These are phyloP conservation scores for Solanum hybrid DNA, from an alignment of 305 asterid genomes.

Conservation along the genomic window DNA sequence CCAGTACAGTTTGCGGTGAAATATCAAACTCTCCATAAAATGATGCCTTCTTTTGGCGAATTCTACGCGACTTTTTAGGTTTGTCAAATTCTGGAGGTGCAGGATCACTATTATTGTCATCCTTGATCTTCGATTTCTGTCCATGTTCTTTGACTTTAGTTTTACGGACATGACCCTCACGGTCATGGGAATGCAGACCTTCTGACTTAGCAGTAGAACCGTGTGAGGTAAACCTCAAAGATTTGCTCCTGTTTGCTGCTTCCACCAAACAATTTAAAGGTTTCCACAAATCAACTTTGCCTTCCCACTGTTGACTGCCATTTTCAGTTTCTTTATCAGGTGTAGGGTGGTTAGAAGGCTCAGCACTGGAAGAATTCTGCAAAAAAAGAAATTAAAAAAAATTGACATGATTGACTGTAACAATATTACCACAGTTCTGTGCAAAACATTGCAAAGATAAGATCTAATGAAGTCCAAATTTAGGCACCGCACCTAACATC, in stretches of 20 bases:
- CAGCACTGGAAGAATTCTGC: slow-evolving; percentile 58
- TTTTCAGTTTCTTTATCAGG: slow-evolving; percentile 42
- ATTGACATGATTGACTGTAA: background rate
- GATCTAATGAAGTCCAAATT: background rate
- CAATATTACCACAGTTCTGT: background rate
- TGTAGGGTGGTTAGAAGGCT: slow-evolving; percentile 39
- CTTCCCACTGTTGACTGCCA: slow-evolving; percentile 57
- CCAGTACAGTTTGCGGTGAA: slow-evolving; percentile 46
- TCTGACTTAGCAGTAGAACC: slow-evolving; percentile 59
- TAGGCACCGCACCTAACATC: slow-evolving; percentile 8
- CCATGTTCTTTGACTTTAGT: slow-evolving; percentile 46
- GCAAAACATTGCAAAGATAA: background rate
- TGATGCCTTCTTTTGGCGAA: slow-evolving; percentile 54
- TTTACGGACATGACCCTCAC: slow-evolving; percentile 46
- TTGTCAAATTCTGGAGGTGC: slow-evolving; percentile 43
- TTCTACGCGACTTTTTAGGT: slow-evolving; percentile 50
- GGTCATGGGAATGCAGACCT: slow-evolving; percentile 34
- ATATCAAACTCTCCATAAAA: slow-evolving; percentile 35
- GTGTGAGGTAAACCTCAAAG: slow-evolving; percentile 46
- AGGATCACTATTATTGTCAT: slow-evolving; percentile 39
- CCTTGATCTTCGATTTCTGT: slow-evolving; percentile 46
- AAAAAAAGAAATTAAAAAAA: background rate
- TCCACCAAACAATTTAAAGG: slow-evolving; percentile 93
- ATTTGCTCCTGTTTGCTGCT: slow-evolving; percentile 87
- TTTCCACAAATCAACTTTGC: slow-evolving; percentile 84